These are phyloP conservation scores for Wickerhamiella musiphila DNA, from an alignment of 805 yeast species.

Conservation along the genomic window DNA sequence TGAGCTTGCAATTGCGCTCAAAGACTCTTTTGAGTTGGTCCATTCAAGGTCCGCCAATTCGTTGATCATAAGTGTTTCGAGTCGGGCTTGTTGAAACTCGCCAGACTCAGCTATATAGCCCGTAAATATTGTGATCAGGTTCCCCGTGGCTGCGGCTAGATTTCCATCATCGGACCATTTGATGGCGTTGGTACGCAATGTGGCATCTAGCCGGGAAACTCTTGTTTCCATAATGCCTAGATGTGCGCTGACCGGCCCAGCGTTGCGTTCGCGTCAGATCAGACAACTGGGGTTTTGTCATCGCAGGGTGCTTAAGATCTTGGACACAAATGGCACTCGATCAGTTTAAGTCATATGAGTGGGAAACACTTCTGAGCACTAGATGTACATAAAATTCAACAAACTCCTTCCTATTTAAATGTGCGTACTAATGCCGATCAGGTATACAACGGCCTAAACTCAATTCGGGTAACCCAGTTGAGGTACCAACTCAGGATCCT, in stretches of 20 bases:
- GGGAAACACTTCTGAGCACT: too few species aligned
- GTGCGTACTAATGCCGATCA: too few species aligned
- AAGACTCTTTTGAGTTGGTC: too few species aligned
- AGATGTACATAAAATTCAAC: too few species aligned
- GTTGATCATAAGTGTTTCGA: not conserved
- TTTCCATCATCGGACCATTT: slow-evolving; percentile 4
- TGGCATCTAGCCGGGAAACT: slow-evolving; percentile 4
- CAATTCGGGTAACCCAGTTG: too few species aligned
- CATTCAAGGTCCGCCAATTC: not conserved
- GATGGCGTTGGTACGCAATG: slow-evolving; percentile 1
- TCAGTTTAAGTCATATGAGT: too few species aligned
- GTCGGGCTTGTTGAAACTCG: not conserved
- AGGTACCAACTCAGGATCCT: slow-evolving; percentile 10
- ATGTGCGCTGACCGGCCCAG: not conserved
- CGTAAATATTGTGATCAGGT: not conserved
- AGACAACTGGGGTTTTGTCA: too few species aligned
- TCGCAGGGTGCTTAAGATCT: too few species aligned
- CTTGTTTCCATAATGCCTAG: slow-evolving; percentile 1
- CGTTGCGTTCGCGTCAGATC: not conserved
- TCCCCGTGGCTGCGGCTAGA: slow-evolving; percentile 2
- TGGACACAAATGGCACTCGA: too few species aligned
- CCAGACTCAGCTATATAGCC: too few species aligned
- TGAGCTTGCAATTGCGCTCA: not conserved
- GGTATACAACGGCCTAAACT: too few species aligned
- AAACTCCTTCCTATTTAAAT: too few species aligned